These are phyloP conservation scores for Puccinellia tenuiflora DNA, from an alignment of 176 grass and related monocot genomes.

Conservation along the genomic window DNA sequence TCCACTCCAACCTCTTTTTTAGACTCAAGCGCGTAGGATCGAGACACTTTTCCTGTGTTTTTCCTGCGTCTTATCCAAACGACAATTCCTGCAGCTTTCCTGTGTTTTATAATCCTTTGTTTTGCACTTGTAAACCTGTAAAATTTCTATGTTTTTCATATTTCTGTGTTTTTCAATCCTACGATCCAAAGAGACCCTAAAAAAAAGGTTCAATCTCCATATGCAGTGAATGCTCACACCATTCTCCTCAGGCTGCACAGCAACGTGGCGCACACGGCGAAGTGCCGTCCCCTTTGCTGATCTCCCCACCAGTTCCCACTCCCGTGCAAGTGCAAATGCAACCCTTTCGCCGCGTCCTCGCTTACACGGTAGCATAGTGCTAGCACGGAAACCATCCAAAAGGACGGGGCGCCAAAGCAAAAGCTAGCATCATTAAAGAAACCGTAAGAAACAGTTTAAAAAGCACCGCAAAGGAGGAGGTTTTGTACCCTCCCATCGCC, in stretches of 20 bases:
- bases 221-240: too few relatives aligned
- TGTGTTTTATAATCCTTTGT: too few relatives aligned
- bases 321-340: background rate
- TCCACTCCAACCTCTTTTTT: too few relatives aligned
- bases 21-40: too few relatives aligned
- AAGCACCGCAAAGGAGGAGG: background rate
- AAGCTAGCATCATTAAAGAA: constrained; percentile 15
- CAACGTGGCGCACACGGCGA: background rate
- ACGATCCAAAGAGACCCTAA: too few relatives aligned
- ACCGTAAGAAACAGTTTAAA: background rate
- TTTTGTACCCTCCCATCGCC: constrained; percentile 32
- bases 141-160: too few relatives aligned
- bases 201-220: too few relatives aligned
- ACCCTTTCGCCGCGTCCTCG: background rate
- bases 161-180: too few relatives aligned
- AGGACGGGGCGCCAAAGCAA: background rate
- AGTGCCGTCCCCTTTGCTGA: background rate
- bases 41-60: too few relatives aligned
- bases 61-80: too few relatives aligned
- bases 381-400: background rate
- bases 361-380: background rate
- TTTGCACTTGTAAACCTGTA: too few relatives aligned
- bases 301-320: background rate
- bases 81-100: too few relatives aligned
- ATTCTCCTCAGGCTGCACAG: background rate